Conservation (phyloP, 2,329 filamentous ascomycete genomes). For the Cadophora sp. region DNA sequence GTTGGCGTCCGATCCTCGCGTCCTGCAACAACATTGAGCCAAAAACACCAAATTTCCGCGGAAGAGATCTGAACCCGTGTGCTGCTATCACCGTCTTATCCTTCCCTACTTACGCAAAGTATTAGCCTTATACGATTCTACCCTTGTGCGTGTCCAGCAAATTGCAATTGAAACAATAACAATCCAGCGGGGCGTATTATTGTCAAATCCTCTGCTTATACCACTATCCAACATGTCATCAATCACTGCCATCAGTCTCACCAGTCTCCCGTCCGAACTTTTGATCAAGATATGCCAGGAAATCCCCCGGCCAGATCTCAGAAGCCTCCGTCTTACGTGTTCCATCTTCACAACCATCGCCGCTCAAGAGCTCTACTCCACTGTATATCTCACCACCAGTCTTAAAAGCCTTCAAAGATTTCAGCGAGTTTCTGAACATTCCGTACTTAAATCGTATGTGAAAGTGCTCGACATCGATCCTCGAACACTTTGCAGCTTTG, state of each 20-base stretch:
- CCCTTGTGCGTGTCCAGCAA: no score
- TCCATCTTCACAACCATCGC: constrained; percentile 3
- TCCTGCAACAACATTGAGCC: no score
- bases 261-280: not conserved
- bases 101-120: no score
- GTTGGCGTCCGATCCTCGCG: no score
- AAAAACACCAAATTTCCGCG: no score
- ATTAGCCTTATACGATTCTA: no score
- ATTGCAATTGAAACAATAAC: no score
- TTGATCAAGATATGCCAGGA: constrained; percentile 3
- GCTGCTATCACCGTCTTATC: no score
- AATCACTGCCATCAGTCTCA: not conserved
- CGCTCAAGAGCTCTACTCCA: not conserved
- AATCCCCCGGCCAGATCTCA: not conserved
- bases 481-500: not conserved
- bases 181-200: not conserved
- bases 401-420: not conserved
- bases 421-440: not conserved
- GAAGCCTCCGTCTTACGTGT: not conserved
- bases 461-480: not conserved
- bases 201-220: not conserved
- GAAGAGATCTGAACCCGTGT: no score
- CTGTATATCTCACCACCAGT: constrained; percentile 6
- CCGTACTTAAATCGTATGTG: not conserved
- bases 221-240: not conserved